Evolutionary conservation across 192 early-diverging fungal genomes (phyloP), one percentile per base, ranked within the genome.

Genomic region (Gryganskiella cystojenkinii): DNA sequence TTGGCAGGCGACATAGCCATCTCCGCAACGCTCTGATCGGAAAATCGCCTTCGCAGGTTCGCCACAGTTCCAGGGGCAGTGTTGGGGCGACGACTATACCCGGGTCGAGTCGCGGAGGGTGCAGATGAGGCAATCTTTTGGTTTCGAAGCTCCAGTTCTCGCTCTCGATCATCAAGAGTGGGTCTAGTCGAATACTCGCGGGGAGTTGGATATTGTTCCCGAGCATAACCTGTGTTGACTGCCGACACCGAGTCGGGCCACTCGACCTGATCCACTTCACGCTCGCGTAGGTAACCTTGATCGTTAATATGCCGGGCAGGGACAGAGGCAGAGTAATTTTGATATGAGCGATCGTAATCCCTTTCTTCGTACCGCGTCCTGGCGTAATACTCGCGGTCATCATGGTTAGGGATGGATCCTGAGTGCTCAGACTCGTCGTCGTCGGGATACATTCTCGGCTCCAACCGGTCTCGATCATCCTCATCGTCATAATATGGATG

Each of bases 391-490:
- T 69, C 71, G 30, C 45, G 43, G 7, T 59, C 61, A 10, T 53
- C 58, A 13, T 35, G 66, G 22, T 50, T 45, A 4, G 66, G 46
- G 47, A 78, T 45, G 1, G 74, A 63, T 27, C 74, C 74, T 8
- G 74, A 78, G 49, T 69, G 66, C 43, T 78, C 59, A 9, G 74
- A 78, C 45, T 78, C 66, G 13, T 78, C 66, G 28, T 78, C 74
- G 11, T 78, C 74, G 50, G 57, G 61, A 28, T 46, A 78, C 15
- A 58, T 30, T 13, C 66, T 35, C 4, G 52, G 55, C 54, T 56
- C 53, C 3, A 37, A 0, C 2, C 24, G 34, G n/a, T 31, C 33
- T n/a, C 61, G 20, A 13, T 67, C 71, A 3, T 76, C 73, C 17
- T 53, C 63, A 10, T 78, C 74, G 19, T 68, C 74, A 54, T 69